Evolutionary conservation across 1,284 basidiomycete genomes (phyloP), one percentile per base, ranked within the genome.

Genomic region (Cystobasidium sp.): DNA sequence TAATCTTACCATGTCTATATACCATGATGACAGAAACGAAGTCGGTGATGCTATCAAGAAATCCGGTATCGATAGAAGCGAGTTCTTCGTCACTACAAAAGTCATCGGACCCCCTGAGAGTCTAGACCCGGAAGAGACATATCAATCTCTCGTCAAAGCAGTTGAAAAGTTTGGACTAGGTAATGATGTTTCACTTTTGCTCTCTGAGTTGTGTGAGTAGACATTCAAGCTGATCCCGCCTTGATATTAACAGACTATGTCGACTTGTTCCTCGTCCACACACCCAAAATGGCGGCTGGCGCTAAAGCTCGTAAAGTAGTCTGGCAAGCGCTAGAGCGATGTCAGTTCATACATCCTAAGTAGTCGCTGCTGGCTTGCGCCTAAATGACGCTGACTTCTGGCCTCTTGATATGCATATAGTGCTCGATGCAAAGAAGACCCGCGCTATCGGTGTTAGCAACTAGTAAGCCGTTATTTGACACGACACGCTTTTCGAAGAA

Each of bases 241-340:
- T n/a, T n/a, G n/a, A n/a, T n/a, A n/a, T n/a, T n/a, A n/a, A n/a
- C 47, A 59, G 82, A 85, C 3, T 88, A 89, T 75, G 85, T 92
- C 10, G 90, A 92, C 80, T 81, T 91, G 51, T 91, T 90, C 81
- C 86, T 90, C 63, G 86, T 90, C 59, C 77, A 76, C 59, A 70
- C 49, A 24, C 75, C 71, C 12, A 53, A 55, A 31, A 59, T 18
- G n/a, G 56, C 37, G 39, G 56, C 56, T 43, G 75, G 75, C 18
- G 53, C 69, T 6, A 65, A 74, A 39, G 53, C 22, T 64, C 52
- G 62, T 43, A 75, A 71, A 44, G 68, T 58, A 12, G 20, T 62
- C 20, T 68, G 71, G 62, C 64, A 70, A 62, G 61, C 53, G 88
- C 89, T 20, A 81, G 89, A 69, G 86, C 83, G n/a, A 88, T 89